Conservation (phyloP, 2,329 filamentous ascomycete species). For the Ceratocystis huliohia region DNA sequence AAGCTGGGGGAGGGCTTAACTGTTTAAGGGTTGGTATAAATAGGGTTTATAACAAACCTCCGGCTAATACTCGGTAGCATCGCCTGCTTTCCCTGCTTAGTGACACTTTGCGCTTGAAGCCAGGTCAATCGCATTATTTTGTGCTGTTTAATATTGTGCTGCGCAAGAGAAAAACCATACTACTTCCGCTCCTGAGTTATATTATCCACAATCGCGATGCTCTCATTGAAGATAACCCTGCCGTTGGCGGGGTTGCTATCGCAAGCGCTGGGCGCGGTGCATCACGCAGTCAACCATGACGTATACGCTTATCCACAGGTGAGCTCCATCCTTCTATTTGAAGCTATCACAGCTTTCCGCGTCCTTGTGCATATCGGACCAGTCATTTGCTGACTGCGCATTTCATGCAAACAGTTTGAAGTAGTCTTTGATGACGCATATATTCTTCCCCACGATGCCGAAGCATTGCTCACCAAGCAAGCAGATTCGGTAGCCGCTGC, state of each 20-base stretch:
- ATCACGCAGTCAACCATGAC: constrained; percentile 55
- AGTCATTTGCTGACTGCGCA: constrained; percentile 2
- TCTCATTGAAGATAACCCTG: constrained; percentile 25
- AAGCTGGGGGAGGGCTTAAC: not conserved
- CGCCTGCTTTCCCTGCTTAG: not conserved
- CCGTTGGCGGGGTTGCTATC: constrained; percentile 34
- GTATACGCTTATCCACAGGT: constrained; percentile 79
- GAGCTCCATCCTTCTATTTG: constrained; percentile 25
- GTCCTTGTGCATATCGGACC: not conserved
- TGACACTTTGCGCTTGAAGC: constrained; percentile 11
- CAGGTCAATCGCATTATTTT: not conserved
- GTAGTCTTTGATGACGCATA: constrained; percentile 61
- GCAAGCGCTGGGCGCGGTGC: constrained; percentile 32
- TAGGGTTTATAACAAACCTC: not conserved
- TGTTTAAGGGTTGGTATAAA: not conserved
- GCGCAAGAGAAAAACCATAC: not conserved
- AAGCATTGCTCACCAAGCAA: constrained; percentile 41
- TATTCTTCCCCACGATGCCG: constrained; percentile 58
- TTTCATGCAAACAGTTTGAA: constrained; percentile 49
- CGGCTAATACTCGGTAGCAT: not conserved
- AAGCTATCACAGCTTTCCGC: not conserved
- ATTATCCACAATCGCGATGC: not conserved
- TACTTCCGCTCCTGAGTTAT: not conserved
- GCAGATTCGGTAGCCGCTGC: constrained; percentile 25
- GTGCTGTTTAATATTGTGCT: not conserved